Percentiles rank a stretch among this genome's conserved stretches.
These are phyloP conservation scores for Nemania diffusa DNA, from an alignment of 2,329 filamentous ascomycete species.

Conservation along the genomic window DNA sequence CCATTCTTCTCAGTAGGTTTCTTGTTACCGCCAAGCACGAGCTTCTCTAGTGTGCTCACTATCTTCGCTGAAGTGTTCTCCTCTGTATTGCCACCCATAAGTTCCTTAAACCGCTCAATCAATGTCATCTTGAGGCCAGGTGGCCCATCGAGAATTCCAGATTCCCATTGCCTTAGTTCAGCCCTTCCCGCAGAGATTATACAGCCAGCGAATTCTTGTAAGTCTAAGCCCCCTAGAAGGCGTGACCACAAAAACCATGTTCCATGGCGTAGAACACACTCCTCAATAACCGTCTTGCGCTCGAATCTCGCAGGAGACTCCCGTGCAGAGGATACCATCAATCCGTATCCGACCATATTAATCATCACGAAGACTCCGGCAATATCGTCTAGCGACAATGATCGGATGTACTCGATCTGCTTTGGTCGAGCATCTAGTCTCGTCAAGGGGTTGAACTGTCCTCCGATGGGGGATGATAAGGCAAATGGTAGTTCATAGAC, in stretches of 20 bases:
- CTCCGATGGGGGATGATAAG: background rate
- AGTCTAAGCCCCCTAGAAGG: constrained; percentile 2
- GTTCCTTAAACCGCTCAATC: constrained; percentile 29
- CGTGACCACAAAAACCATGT: constrained; percentile 45
- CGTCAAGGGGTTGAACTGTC: constrained; percentile 32
- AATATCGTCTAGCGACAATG: constrained; percentile 38
- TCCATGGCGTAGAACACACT: constrained; percentile 46
- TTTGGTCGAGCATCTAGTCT: constrained; percentile 33
- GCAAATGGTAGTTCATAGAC: constrained; percentile 15
- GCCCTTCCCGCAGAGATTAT: constrained; percentile 34
- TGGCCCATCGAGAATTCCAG: constrained; percentile 25
- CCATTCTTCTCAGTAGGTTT: background rate
- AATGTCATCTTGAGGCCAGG: constrained; percentile 43
- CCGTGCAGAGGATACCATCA: background rate
- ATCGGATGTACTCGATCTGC: constrained; percentile 42
- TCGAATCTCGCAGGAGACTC: constrained; percentile 28
- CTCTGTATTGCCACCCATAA: background rate
- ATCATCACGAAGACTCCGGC: constrained; percentile 39
- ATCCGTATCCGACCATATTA: constrained; percentile 21
- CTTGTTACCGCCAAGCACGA: constrained; percentile 15
- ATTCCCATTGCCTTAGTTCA: constrained; percentile 45
- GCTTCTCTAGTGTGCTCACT: background rate
- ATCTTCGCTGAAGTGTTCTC: background rate
- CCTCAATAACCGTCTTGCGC: constrained; percentile 40
- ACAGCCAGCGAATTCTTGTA: constrained; percentile 23